phyloP scores from a whole-genome alignment of 2,329 filamentous ascomycete species.

The Raffaelea albimanens region DNA sequence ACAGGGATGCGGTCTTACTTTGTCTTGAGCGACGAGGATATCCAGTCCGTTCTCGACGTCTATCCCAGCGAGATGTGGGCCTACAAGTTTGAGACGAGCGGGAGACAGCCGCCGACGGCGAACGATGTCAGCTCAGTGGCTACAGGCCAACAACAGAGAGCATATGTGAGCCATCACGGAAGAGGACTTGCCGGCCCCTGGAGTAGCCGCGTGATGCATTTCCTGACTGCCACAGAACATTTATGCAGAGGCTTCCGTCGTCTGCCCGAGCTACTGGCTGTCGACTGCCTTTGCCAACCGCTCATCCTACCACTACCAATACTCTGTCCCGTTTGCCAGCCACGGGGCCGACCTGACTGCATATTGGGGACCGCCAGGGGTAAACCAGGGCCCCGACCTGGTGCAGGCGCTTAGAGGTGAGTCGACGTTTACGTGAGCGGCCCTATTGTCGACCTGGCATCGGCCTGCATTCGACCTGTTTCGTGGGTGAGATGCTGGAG shows the following conservation, averaged over 20 bases:
- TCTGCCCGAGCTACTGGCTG: conserved; percentile 46
- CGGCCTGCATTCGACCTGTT: too few relatives aligned
- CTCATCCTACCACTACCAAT: conserved; percentile 34
- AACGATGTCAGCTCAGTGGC: conserved; percentile 21
- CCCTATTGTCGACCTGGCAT: too few relatives aligned
- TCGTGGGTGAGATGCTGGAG: too few relatives aligned
- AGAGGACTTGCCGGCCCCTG: background rate
- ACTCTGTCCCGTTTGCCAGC: conserved; percentile 24
- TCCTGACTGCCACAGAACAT: conserved; percentile 32
- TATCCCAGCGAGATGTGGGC: background rate
- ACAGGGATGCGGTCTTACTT: conserved; percentile 29
- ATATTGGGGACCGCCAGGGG: conserved; percentile 18
- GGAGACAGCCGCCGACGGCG: conserved; percentile 15
- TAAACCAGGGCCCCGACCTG: conserved; percentile 16
- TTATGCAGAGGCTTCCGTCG: conserved; percentile 41
- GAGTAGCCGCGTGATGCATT: too few relatives aligned
- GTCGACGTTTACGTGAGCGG: conserved; percentile 18
- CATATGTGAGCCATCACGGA: conserved; percentile 16
- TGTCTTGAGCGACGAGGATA: conserved; percentile 12
- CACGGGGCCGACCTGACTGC: conserved; percentile 25
- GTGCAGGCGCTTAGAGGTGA: conserved; percentile 12
- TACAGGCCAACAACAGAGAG: conserved; percentile 39
- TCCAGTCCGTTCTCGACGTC: background rate
- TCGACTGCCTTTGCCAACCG: conserved; percentile 29
- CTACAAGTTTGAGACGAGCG: conserved; percentile 24